Conservation (phyloP, 1,284 basidiomycete genomes). For the Cryptococcus maquisensis region DNA sequence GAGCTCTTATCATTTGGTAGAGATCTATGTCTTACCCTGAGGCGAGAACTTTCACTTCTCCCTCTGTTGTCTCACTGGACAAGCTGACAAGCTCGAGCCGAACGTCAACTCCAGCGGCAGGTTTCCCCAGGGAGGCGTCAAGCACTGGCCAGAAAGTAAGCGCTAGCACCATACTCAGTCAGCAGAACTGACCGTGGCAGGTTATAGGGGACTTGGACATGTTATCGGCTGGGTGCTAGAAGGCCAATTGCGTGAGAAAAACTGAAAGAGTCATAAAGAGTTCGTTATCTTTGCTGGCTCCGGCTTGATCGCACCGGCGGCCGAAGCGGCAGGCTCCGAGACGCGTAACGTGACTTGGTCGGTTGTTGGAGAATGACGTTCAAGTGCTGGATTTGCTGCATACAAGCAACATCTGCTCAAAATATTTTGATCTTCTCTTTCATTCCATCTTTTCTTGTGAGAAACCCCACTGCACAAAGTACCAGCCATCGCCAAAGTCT, state of each 20-base stretch:
- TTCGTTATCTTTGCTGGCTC: too few species aligned
- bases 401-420: too few species aligned
- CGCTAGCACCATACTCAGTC: neutral
- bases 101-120: conserved; percentile 65
- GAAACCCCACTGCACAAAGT: too few species aligned
- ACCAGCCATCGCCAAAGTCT: too few species aligned
- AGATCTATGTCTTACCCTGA: conserved; percentile 55
- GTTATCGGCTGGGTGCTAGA: neutral
- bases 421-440: too few species aligned
- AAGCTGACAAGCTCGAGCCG: conserved; percentile 47
- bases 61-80: neutral
- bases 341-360: too few species aligned
- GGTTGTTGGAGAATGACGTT: too few species aligned
- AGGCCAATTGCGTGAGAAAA: neutral
- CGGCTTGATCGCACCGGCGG: too few species aligned
- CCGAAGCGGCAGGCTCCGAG: too few species aligned
- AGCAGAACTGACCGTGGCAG: conserved; percentile 64
- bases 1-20: neutral
- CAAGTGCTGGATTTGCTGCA: too few species aligned
- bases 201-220: conserved; percentile 69
- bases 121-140: conserved; percentile 75
- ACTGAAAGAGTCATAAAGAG: neutral
- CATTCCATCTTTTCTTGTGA: too few species aligned
- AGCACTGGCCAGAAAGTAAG: conserved; percentile 57
- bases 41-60: conserved; percentile 54